phyloP scores from a whole-genome alignment of 139 green algal species.

The Edaphochlamys debaryana region DNA sequence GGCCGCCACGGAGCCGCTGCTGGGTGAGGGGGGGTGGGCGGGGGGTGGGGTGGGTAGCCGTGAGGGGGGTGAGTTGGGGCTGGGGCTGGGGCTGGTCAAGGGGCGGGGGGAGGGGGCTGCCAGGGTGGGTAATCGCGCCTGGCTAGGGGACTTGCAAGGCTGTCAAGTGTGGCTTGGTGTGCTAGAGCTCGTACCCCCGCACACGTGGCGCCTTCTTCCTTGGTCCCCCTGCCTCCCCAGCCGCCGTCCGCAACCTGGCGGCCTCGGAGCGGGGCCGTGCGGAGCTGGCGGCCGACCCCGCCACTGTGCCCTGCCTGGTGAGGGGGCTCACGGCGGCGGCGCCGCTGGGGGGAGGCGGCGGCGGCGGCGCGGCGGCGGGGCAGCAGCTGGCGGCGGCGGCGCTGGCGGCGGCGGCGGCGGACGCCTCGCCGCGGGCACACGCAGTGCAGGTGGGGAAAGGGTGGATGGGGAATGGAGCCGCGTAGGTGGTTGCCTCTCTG shows the following conservation, averaged over 20 bases:
- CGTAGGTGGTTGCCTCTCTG: no score
- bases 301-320: slow-evolving; percentile 42
- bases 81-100: not conserved
- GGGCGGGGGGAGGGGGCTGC: no score
- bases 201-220: no score
- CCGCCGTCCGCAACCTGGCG: slow-evolving; percentile 43
- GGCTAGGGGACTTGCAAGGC: no score
- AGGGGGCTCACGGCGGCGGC: not conserved
- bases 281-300: slow-evolving; percentile 37
- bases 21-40: slow-evolving; percentile 6
- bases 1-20: slow-evolving; percentile 13
- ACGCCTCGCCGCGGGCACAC: not conserved
- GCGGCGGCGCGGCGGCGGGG: not conserved
- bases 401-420: not conserved
- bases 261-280: slow-evolving; percentile 29
- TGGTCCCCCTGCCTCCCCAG: not conserved
- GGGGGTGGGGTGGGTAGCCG: no score
- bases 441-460: slow-evolving; percentile 17
- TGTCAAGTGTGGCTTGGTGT: no score
- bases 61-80: no score
- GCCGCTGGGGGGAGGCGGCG: not conserved
- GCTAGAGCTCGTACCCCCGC: no score
- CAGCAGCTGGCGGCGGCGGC: not conserved
- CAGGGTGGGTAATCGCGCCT: no score
- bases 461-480: no score